Conservation (phyloP, 1,139 yeast species). For the Blastobotrys persicus region DNA sequence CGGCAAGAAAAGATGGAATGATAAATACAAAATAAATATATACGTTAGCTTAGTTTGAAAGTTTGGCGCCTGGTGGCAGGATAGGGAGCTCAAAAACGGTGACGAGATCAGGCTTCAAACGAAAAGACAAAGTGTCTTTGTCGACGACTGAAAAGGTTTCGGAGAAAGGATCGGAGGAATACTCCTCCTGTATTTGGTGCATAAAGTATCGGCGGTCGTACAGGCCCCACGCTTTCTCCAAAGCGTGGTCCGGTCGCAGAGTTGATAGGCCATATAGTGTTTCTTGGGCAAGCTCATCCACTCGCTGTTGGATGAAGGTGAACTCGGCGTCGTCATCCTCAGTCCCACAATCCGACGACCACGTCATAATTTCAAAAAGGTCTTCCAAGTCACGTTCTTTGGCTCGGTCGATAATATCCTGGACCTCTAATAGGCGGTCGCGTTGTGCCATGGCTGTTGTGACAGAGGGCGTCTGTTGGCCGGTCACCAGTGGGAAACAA, state of each 20-base stretch:
- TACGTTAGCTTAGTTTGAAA: background rate
- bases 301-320: background rate
- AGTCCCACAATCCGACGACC: background rate
- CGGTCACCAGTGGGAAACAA: too few relatives aligned
- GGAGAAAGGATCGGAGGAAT: background rate
- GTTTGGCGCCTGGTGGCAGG: background rate
- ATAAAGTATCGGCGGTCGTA: background rate
- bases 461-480: too few relatives aligned
- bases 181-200: background rate
- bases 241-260: conserved; percentile 2
- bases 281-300: conserved; percentile 4
- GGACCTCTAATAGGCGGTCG: background rate
- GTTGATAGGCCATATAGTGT: background rate
- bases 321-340: conserved; percentile 5
- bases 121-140: background rate
- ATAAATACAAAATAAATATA: background rate
- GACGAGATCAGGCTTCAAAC: background rate
- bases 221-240: conserved; percentile 1
- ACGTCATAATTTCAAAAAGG: conserved; percentile 2
- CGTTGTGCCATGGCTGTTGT: background rate
- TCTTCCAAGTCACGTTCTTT: conserved; percentile 1
- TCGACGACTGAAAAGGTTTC: background rate
- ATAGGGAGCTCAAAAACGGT: conserved; percentile 2
- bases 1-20: too few relatives aligned
- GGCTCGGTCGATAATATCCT: conserved; percentile 1